phyloP scores from a whole-genome alignment of 768 basidiomycete genomes.

The Leccinum aurantiacum region DNA sequence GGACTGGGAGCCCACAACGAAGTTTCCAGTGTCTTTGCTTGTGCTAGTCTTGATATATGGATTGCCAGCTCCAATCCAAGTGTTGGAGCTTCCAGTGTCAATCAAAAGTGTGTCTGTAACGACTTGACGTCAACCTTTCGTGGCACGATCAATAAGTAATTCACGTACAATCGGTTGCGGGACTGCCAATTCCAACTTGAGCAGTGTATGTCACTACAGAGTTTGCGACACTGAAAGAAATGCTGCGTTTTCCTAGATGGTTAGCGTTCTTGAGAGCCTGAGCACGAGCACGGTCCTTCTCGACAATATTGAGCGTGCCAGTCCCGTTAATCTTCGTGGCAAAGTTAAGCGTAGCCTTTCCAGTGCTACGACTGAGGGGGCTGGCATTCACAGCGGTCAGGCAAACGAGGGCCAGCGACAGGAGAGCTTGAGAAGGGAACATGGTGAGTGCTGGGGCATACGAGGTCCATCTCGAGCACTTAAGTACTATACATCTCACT shows the following conservation, averaged over 20 bases:
- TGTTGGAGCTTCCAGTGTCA: conserved; percentile 31
- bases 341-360: conserved; percentile 18
- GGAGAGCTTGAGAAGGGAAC: conserved; percentile 15
- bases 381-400: conserved; percentile 17
- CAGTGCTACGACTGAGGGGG: conserved; percentile 9
- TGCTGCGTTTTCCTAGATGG: conserved; percentile 26
- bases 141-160: neutral
- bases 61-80: conserved; percentile 31
- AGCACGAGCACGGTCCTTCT: conserved; percentile 1
- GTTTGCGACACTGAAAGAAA: conserved; percentile 19
- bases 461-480: neutral
- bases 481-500: conserved; percentile 1
- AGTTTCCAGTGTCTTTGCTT: conserved; percentile 22
- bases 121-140: neutral
- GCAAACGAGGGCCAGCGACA: conserved; percentile 16
- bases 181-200: conserved; percentile 24
- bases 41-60: conserved; percentile 30
- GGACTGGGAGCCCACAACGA: neutral
- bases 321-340: conserved; percentile 14
- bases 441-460: conserved; percentile 6
- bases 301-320: conserved; percentile 14
- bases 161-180: conserved; percentile 17
- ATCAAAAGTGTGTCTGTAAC: conserved; percentile 25
- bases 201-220: conserved; percentile 25
- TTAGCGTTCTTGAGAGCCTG: conserved; percentile 15